Percentiles rank a stretch among this genome's conserved stretches.
phyloP scores from a whole-genome alignment of 495 filamentous ascomycete genomes.

The Pseudevernia furfuracea region DNA sequence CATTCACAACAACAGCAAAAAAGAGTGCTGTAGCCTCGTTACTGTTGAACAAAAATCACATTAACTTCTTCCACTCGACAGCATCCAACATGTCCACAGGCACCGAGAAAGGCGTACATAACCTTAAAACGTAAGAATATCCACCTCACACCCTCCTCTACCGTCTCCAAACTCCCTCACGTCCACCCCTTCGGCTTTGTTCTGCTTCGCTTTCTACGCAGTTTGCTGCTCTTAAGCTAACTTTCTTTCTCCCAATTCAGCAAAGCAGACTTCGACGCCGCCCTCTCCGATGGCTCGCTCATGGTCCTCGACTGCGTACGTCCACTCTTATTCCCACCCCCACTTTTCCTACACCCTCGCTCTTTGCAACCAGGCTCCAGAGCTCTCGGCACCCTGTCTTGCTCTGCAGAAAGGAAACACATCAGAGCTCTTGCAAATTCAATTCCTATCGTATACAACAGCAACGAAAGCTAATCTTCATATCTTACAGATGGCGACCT shows the following conservation, averaged over 20 bases:
- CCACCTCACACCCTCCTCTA: not conserved
- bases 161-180: conserved; percentile 3
- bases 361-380: too few species aligned
- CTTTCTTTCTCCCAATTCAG: conserved; percentile 36
- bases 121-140: conserved; percentile 40
- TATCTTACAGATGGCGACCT: conserved; percentile 52
- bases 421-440: too few species aligned
- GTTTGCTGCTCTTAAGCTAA: not conserved
- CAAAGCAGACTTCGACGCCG: conserved; percentile 51
- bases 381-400: too few species aligned
- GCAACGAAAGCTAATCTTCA: too few species aligned
- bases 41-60: conserved; percentile 5
- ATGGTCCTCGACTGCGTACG: conserved; percentile 67
- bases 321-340: not conserved
- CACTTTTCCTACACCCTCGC: not conserved
- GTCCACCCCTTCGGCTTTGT: not conserved
- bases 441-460: too few species aligned
- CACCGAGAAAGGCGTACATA: conserved; percentile 39
- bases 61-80: conserved; percentile 40
- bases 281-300: conserved; percentile 42
- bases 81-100: conserved; percentile 40
- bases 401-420: too few species aligned
- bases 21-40: not conserved
- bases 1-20: not conserved
- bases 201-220: not conserved